phyloP scores from a whole-genome alignment of 2,329 filamentous ascomycete genomes.

The Thielaviopsis populi region DNA sequence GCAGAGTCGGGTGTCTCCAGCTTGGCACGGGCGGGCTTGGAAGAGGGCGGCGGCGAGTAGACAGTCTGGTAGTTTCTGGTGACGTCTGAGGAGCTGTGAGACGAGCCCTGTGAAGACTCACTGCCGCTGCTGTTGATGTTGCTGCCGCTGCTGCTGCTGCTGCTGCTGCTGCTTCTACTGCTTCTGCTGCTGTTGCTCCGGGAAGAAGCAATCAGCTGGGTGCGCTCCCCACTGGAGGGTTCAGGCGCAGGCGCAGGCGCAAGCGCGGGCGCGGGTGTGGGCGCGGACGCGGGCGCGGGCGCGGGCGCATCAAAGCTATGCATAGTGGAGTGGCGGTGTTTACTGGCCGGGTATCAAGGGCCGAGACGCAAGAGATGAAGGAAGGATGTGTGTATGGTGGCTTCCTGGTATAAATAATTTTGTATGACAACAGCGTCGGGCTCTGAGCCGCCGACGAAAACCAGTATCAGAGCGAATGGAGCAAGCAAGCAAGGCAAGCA shows the following conservation, averaged over 20 bases:
- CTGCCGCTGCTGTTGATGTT: no score
- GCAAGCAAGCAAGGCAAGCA: not conserved
- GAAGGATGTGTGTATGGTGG: not conserved
- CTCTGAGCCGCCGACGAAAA: slow-evolving; percentile 1
- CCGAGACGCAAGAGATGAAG: not conserved
- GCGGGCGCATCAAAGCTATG: not conserved
- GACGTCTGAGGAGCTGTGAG: no score
- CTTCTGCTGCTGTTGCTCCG: no score
- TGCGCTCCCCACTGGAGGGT: slow-evolving; percentile 5
- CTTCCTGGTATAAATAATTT: not conserved
- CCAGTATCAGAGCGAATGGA: not conserved
- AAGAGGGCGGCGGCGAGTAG: slow-evolving; percentile 7
- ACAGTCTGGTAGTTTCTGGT: not conserved
- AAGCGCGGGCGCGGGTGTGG: no score
- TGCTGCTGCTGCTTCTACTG: no score
- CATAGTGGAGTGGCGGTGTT: not conserved
- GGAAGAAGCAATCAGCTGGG: not conserved
- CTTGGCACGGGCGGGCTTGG: slow-evolving; percentile 15
- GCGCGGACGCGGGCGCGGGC: no score
- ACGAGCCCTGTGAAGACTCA: slow-evolving; percentile 9
- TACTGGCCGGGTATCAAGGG: no score
- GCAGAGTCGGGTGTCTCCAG: slow-evolving; percentile 4
- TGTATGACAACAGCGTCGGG: not conserved
- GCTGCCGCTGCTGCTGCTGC: no score
- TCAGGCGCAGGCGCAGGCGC: no score